phyloP scores from a whole-genome alignment of 2,329 filamentous ascomycete species.

The Elsinoe perseae region DNA sequence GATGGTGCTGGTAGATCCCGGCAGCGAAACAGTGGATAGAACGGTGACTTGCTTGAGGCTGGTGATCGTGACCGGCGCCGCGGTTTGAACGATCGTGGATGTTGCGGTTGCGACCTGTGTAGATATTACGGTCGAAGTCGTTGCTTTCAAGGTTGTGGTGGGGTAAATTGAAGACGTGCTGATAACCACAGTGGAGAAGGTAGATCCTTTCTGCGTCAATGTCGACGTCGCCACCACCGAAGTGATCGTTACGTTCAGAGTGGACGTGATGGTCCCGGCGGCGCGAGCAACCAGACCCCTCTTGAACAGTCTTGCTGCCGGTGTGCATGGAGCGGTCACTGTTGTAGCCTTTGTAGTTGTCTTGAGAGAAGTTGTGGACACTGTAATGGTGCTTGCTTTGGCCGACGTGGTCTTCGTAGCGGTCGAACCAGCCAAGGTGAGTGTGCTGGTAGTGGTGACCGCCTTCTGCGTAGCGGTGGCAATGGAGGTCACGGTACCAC shows the following conservation, averaged over 20 bases:
- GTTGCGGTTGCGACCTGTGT: slow-evolving; percentile 19
- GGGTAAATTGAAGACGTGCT: slow-evolving; percentile 23
- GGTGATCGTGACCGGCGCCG: slow-evolving; percentile 21
- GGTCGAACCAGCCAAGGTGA: slow-evolving; percentile 20
- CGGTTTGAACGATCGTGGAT: slow-evolving; percentile 20
- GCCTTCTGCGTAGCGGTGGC: slow-evolving; percentile 25
- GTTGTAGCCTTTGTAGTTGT: slow-evolving; percentile 28
- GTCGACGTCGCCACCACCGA: slow-evolving; percentile 23
- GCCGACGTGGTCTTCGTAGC: slow-evolving; percentile 23
- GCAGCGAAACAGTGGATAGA: slow-evolving; percentile 10
- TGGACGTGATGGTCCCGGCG: slow-evolving; percentile 24
- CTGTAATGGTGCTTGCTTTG: slow-evolving; percentile 22
- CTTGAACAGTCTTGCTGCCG: slow-evolving; percentile 20
- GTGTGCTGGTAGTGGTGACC: slow-evolving; percentile 26
- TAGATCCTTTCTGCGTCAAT: slow-evolving; percentile 18
- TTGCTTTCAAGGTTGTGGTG: slow-evolving; percentile 23
- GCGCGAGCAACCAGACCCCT: slow-evolving; percentile 20
- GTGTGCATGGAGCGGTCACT: slow-evolving; percentile 25
- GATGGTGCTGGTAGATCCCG: slow-evolving; percentile 16
- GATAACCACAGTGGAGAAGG: slow-evolving; percentile 22
- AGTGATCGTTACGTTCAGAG: slow-evolving; percentile 24
- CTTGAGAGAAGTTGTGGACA: slow-evolving; percentile 24
- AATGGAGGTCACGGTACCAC: slow-evolving; percentile 22
- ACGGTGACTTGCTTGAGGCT: slow-evolving; percentile 12
- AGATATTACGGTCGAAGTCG: slow-evolving; percentile 22